Conservation (phyloP, 257 asterid genomes). For the Jasminum sambac region DNA sequence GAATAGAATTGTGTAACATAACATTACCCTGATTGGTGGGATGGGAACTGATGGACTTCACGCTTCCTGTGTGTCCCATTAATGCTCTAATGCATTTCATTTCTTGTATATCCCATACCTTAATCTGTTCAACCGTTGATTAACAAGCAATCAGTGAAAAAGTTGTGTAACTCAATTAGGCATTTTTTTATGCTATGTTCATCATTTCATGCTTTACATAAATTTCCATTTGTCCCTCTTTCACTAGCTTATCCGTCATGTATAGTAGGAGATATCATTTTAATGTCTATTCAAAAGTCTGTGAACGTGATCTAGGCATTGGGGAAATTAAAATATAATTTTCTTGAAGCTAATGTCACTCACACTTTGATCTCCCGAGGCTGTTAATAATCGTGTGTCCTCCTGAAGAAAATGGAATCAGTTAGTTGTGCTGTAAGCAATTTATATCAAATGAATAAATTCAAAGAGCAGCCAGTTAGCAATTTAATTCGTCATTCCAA, state of each 20-base stretch:
- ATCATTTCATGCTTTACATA: background rate
- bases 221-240: background rate
- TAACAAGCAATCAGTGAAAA: slow-evolving; percentile 17
- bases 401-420: slow-evolving; percentile 52
- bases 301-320: background rate
- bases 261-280: slow-evolving; percentile 1
- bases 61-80: slow-evolving; percentile 87
- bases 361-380: slow-evolving; percentile 99
- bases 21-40: slow-evolving; percentile 79
- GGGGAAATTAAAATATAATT: background rate
- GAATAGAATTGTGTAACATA: no score
- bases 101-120: slow-evolving; percentile 78
- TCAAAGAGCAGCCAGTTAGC: slow-evolving; percentile 11
- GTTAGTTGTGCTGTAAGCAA: slow-evolving; percentile 11
- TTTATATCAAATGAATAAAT: background rate
- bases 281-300: background rate
- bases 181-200: background rate
- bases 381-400: slow-evolving; percentile 68
- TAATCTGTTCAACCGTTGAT: slow-evolving; percentile 51
- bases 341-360: slow-evolving; percentile 37
- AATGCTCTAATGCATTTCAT: slow-evolving; percentile 61
- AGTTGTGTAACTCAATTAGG: background rate
- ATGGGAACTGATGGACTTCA: slow-evolving; percentile 78
- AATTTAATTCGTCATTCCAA: no score
- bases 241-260: no score